Evolutionary conservation across 371 early-diverging fungal species (phyloP).

Genomic region (Chytridiales sp.): DNA sequence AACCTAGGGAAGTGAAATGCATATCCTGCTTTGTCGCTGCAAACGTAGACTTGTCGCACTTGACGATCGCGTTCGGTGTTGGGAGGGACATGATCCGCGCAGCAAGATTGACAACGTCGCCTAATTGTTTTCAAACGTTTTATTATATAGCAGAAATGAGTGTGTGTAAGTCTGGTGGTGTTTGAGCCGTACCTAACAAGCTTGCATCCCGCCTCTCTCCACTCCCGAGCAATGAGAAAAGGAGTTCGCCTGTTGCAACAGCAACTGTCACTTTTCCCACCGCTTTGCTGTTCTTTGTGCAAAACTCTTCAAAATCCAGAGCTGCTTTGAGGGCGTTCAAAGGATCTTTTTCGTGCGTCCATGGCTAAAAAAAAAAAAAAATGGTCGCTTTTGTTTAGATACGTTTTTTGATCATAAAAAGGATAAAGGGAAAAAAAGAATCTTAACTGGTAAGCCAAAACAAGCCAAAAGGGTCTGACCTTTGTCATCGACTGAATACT

Average conservation of each 20-base stretch:
- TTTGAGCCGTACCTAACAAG: constrained; percentile 12
- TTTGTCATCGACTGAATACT: constrained; percentile 12
- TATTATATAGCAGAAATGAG: too few relatives aligned
- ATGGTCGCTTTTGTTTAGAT: background rate
- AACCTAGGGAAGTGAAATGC: too few relatives aligned
- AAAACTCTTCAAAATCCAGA: background rate
- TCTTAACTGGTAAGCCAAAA: constrained; percentile 12
- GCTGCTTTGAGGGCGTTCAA: background rate
- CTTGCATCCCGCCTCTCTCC: constrained; percentile 1
- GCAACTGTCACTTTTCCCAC: background rate
- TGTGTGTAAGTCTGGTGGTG: too few relatives aligned
- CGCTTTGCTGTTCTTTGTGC: background rate
- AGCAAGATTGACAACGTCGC: too few relatives aligned
- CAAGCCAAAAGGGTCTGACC: constrained; percentile 7
- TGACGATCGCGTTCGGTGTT: too few relatives aligned
- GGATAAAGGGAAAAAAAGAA: background rate
- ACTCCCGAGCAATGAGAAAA: constrained; percentile 7
- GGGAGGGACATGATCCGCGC: too few relatives aligned
- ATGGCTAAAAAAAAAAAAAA: constrained; percentile 1
- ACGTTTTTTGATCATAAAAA: background rate
- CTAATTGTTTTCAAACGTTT: too few relatives aligned
- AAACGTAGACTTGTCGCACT: too few relatives aligned
- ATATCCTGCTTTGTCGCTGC: too few relatives aligned
- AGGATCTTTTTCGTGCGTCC: constrained; percentile 1
- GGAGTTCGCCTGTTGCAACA: constrained; percentile 1